Evolutionary conservation across 371 early-diverging fungal genomes (phyloP).

Genomic region (Actinomucor elegans): DNA sequence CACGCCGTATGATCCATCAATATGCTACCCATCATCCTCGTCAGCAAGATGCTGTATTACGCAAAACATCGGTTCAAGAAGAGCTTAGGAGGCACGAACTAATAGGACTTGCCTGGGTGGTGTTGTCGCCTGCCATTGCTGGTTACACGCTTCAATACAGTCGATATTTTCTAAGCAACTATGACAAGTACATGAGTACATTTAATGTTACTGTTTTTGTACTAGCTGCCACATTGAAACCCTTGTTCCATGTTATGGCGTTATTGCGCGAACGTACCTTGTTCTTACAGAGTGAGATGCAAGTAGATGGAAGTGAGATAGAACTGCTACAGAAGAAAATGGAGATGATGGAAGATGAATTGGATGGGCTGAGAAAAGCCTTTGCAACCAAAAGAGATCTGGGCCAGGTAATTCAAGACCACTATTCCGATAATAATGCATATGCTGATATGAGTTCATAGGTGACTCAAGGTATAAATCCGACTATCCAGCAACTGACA

Average conservation of each 20-base stretch:
- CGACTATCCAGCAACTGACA: slow-evolving; percentile 48
- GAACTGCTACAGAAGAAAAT: slow-evolving; percentile 45
- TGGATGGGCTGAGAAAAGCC: slow-evolving; percentile 53
- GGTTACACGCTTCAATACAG: slow-evolving; percentile 59
- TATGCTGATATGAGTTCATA: background rate
- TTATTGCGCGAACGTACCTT: slow-evolving; percentile 54
- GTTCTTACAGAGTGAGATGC: slow-evolving; percentile 52
- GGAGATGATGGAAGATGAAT: slow-evolving; percentile 56
- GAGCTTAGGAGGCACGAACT: slow-evolving; percentile 59
- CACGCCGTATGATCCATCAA: slow-evolving; percentile 47
- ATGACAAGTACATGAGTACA: slow-evolving; percentile 57
- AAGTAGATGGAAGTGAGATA: slow-evolving; percentile 45
- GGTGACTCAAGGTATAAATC: slow-evolving; percentile 36
- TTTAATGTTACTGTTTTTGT: slow-evolving; percentile 63
- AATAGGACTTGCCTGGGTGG: slow-evolving; percentile 52
- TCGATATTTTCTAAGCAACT: slow-evolving; percentile 53
- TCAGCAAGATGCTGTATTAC: slow-evolving; percentile 3
- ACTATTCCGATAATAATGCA: too few species aligned
- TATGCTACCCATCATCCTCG: slow-evolving; percentile 6
- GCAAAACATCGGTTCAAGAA: slow-evolving; percentile 19
- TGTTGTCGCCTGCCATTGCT: slow-evolving; percentile 60
- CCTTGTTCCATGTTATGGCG: slow-evolving; percentile 47
- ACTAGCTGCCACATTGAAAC: slow-evolving; percentile 59
- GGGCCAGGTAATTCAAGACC: slow-evolving; percentile 45
- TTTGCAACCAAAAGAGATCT: slow-evolving; percentile 68